Conservation (phyloP, 345 rosid genomes). For the Eutrema japonicum region DNA sequence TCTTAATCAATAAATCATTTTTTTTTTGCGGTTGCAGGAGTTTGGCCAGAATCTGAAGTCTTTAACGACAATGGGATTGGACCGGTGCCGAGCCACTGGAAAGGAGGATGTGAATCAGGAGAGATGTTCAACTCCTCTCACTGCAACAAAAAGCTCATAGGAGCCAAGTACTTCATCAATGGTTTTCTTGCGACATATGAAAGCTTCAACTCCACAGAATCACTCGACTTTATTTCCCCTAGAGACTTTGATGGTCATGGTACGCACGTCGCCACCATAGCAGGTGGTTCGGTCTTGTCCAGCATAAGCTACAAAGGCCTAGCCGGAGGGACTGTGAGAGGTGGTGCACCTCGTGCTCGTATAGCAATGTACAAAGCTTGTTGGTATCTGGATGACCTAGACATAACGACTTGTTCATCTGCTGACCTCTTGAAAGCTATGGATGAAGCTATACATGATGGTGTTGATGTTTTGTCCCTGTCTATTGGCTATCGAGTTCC, state of each 20-base stretch:
- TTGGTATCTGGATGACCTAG: slow-evolving; percentile 41
- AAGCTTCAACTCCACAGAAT: slow-evolving; percentile 44
- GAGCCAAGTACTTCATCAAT: slow-evolving; percentile 55
- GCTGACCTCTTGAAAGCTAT: slow-evolving; percentile 58
- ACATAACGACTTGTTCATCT: slow-evolving; percentile 30
- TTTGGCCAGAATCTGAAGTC: slow-evolving; percentile 40
- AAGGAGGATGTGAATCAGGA: slow-evolving; percentile 42
- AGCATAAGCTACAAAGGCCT: slow-evolving; percentile 53
- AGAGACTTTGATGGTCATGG: slow-evolving; percentile 61
- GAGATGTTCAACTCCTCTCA: slow-evolving; percentile 34
- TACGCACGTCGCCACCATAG: slow-evolving; percentile 57
- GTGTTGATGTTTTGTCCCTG: slow-evolving; percentile 56
- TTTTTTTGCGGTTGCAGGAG: slow-evolving; percentile 20
- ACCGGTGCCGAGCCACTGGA: slow-evolving; percentile 32
- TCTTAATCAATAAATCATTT: neutral
- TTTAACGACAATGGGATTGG: slow-evolving; percentile 38
- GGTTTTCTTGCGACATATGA: slow-evolving; percentile 45
- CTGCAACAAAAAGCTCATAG: slow-evolving; percentile 62
- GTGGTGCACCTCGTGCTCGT: slow-evolving; percentile 51
- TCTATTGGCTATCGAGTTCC: slow-evolving; percentile 45
- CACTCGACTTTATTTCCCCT: slow-evolving; percentile 52
- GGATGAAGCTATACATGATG: slow-evolving; percentile 61
- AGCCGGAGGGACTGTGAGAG: slow-evolving; percentile 50
- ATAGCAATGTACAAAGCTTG: slow-evolving; percentile 58
- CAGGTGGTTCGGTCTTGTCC: slow-evolving; percentile 50